Conservation (phyloP, 768 basidiomycete species). For the Clitopilus hobsonii region DNA sequence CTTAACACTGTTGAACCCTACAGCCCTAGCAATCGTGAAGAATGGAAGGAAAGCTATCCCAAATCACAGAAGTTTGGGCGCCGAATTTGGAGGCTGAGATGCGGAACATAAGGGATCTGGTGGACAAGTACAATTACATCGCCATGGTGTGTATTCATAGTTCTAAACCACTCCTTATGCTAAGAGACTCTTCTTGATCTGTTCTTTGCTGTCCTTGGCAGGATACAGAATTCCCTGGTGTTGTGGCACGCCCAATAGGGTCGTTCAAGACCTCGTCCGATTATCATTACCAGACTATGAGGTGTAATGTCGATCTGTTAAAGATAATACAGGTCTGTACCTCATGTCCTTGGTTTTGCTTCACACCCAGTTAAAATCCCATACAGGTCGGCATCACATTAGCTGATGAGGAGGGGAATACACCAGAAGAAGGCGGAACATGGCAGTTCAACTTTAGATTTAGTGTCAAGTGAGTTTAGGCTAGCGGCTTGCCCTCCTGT, state of each 20-base stretch:
- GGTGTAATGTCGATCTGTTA: slow-evolving; percentile 97
- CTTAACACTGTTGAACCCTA: too few relatives aligned
- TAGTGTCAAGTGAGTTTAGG: slow-evolving; percentile 60
- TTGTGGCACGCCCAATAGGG: slow-evolving; percentile 96
- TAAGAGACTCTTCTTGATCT: slow-evolving; percentile 8
- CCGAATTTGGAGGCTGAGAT: slow-evolving; percentile 93
- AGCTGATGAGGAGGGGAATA: slow-evolving; percentile 90
- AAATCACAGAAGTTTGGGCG: slow-evolving; percentile 94
- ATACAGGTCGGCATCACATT: slow-evolving; percentile 83
- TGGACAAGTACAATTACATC: slow-evolving; percentile 90
- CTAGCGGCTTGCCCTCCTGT: not conserved
- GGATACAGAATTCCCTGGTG: slow-evolving; percentile 99
- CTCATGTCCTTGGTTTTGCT: not conserved
- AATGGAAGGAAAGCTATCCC: slow-evolving; percentile 43
- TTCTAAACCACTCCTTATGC: slow-evolving; percentile 1
- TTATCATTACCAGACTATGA: slow-evolving; percentile 99
- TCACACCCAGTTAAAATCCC: not conserved
- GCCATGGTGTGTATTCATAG: slow-evolving; percentile 80
- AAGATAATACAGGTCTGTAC: slow-evolving; percentile 77
- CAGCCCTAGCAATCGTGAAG: too few relatives aligned
- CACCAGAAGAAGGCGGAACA: slow-evolving; percentile 84
- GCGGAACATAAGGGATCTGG: slow-evolving; percentile 76
- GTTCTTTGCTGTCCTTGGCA: slow-evolving; percentile 25
- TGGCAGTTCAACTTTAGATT: slow-evolving; percentile 99
- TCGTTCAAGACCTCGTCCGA: slow-evolving; percentile 95